phyloP scores from a whole-genome alignment of 2,329 filamentous ascomycete species.

The Metarhizium sp. region DNA sequence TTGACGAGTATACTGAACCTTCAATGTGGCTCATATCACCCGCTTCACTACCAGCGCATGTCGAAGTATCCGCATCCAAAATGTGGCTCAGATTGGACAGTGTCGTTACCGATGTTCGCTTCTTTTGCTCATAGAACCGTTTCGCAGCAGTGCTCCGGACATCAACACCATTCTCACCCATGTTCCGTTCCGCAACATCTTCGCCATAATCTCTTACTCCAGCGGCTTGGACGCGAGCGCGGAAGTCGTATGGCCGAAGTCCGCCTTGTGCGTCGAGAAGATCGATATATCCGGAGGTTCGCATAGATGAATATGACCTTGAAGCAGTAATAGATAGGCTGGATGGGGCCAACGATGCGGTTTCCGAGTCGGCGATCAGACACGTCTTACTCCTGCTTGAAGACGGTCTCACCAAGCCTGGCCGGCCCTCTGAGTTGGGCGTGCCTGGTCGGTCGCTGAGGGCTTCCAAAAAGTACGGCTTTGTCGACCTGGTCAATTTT shows the following conservation, averaged over 20 bases:
- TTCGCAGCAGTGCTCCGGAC: slow-evolving; percentile 21
- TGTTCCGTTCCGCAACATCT: slow-evolving; percentile 51
- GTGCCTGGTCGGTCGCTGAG: not conserved
- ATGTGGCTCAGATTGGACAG: not conserved
- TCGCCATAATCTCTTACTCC: slow-evolving; percentile 46
- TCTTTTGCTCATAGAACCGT: slow-evolving; percentile 18
- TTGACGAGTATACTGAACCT: not conserved
- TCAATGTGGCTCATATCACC: not conserved
- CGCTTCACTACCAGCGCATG: slow-evolving; percentile 1
- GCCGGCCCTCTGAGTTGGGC: not conserved
- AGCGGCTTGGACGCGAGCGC: slow-evolving; percentile 33
- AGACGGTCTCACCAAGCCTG: not conserved
- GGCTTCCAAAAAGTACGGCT: not conserved
- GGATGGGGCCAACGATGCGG: not conserved
- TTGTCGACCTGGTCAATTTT: not conserved
- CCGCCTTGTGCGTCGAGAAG: slow-evolving; percentile 21
- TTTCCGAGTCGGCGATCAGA: not conserved
- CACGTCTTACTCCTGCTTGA: not conserved
- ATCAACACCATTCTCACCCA: slow-evolving; percentile 26
- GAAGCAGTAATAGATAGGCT: not conserved
- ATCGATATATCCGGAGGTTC: slow-evolving; percentile 3
- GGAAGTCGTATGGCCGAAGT: slow-evolving; percentile 36
- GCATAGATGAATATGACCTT: not conserved
- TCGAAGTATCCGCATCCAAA: not conserved
- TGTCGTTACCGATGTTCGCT: slow-evolving; percentile 1